phyloP scores from a whole-genome alignment of 352 stramenopile genomes.

The Elongisporangium anandrum region DNA sequence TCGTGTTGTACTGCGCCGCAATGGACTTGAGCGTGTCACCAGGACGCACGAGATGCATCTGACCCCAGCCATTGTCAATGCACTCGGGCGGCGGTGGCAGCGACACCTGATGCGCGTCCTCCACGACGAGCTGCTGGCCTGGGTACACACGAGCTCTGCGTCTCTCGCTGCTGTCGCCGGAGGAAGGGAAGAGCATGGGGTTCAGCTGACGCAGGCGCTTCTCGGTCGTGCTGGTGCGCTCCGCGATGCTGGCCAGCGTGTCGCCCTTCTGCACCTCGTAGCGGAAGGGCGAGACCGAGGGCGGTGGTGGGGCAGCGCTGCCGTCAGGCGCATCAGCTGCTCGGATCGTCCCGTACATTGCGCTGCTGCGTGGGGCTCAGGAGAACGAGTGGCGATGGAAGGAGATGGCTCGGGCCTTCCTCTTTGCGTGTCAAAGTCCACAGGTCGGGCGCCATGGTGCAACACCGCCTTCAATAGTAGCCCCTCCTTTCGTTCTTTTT shows the following conservation, averaged over 20 bases:
- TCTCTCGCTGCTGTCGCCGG: constrained; percentile 14
- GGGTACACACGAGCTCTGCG: constrained; percentile 50
- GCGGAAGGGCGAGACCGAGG: constrained; percentile 54
- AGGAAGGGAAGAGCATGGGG: constrained; percentile 36
- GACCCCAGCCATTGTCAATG: constrained; percentile 81
- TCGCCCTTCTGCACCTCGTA: constrained; percentile 68
- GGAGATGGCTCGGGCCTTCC: neutral
- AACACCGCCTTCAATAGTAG: neutral
- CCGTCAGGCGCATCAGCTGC: constrained; percentile 20
- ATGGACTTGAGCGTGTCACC: constrained; percentile 71
- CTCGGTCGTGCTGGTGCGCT: constrained; percentile 60
- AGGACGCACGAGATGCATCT: constrained; percentile 75
- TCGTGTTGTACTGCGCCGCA: constrained; percentile 76
- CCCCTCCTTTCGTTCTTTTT: neutral
- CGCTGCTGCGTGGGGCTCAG: constrained; percentile 3
- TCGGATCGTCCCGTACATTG: constrained; percentile 53
- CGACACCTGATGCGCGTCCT: constrained; percentile 62
- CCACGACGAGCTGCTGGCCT: constrained; percentile 72
- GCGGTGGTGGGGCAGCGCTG: constrained; percentile 14
- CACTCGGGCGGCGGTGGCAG: constrained; percentile 67
- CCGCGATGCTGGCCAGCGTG: constrained; percentile 56
- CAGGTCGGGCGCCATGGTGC: neutral
- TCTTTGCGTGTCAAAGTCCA: neutral
- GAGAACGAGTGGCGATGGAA: neutral
- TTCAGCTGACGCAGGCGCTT: constrained; percentile 58